Evolutionary conservation across 345 rosid genomes (phyloP), one percentile per base, ranked within the genome.

Genomic region (Citropsis articulata): DNA sequence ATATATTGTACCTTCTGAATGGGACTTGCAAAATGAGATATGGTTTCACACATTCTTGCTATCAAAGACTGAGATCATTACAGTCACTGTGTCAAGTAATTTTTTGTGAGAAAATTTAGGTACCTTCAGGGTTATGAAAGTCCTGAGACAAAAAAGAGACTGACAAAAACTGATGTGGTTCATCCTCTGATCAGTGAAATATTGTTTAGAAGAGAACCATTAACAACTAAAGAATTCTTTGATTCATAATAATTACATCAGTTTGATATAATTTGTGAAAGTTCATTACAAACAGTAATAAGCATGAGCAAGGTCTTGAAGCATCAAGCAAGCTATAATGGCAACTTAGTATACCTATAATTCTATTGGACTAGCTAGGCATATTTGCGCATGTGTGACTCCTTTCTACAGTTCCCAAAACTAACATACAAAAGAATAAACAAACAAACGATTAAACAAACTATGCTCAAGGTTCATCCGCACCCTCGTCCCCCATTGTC

Each of bases 401-500:
- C 42, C 71, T 62, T 75, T 72, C 70, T 78, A 40, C 67, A 78
- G 28, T 22, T 57, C 75, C 31, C 78, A 84, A 45, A 68, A 80
- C 86, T 45, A 73, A 42, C 75, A 79, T 89, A 77, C 73, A 81
- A 86, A 86, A 81, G 82, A 84, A 84, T 77, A 81, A 80, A 85
- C 76, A 83, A 87, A 79, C 84, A 35, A 56, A 70, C 6, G 9
- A 38, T 71, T 3, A 56, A 76, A 25, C 31, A 31, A 68, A 57
- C 40, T 50, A 28, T 38, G 75, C 38, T 83, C 81, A 92, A 33
- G 92, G 88, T 77, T 87, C 86, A 57, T 86, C 86, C 25, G 84
- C 24, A 68, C 72, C 88, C 82, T 89, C 92, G 0, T 89, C 95
- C 4, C 76, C 90, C 84, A 82, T 72, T 7, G 73, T 45, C 30